Evolutionary conservation across 2,329 filamentous ascomycete genomes (phyloP), one percentile per base, ranked within the genome.

Genomic region (Exophiala lecanii-corni): DNA sequence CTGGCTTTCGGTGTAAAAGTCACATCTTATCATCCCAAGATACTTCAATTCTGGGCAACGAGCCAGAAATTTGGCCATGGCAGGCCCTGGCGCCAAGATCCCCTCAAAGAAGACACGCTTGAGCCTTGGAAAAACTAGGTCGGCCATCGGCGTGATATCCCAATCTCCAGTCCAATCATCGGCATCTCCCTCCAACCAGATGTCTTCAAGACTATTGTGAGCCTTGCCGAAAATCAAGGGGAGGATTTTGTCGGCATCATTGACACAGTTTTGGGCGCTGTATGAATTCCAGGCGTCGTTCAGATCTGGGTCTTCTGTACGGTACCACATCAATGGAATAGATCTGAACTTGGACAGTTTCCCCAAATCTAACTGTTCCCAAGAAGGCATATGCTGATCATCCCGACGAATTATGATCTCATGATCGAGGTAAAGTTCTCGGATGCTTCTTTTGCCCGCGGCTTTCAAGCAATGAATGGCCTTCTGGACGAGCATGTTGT

Each of bases 221-320:
- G 23, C 23, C 23, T 26, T 26, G 6, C 23, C 23, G 7, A 26
- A 26, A 7, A 26, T 26, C 23, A 55, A 37, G 43, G 42, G 35
- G 43, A 53, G 13, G 40, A 50, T 15, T 39, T 41, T 33, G 38
- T 55, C 9, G 53, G 43, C n/a, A 26, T 50, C 35, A 51, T 55
- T 25, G 51, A 57, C 18, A 51, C 51, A 10, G 51, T 51, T 18
- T 39, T 55, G 12, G 49, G 50, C 17, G 47, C 48, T 30, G 53
- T 54, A 45, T 15, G 38, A 21, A 16, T 21, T 16, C 35, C 35
- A 38, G 15, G 25, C 6, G 4, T 25, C 9, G 6, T 38, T 16
- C 7, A 38, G 13, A 7, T 21, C 20, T 9, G 7, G 23, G 7
- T 12, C 6, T 26, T 26, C 23, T 12, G 23, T 12, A 7, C 23